Conservation (phyloP, 1,284 basidiomycete genomes). For the Naganishia liquefaciens region DNA sequence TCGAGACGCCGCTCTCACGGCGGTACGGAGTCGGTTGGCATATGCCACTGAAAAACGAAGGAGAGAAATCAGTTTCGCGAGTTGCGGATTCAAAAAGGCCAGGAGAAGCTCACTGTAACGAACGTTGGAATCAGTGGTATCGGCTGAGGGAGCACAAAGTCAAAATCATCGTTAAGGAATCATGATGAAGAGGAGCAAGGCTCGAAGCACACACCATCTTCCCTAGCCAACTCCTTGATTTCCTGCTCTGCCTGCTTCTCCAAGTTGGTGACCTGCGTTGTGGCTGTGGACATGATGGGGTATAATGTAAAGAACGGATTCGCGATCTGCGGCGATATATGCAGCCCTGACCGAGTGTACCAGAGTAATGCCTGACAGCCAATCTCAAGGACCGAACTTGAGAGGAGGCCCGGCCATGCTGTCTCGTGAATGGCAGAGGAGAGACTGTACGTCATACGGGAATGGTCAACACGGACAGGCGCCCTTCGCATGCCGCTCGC, state of each 20-base stretch:
- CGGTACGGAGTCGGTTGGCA: constrained; percentile 73
- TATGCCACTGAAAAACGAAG: constrained; percentile 67
- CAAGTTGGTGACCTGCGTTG: constrained; percentile 22
- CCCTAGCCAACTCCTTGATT: constrained; percentile 23
- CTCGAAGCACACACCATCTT: constrained; percentile 24
- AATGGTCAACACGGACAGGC: no score
- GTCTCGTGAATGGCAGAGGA: no score
- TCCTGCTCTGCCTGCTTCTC: constrained; percentile 33
- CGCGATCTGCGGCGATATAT: neutral
- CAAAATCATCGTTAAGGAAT: neutral
- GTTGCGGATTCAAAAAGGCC: neutral
- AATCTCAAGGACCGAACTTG: neutral
- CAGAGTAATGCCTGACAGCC: neutral
- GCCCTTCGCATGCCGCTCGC: no score
- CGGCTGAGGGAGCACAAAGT: constrained; percentile 35
- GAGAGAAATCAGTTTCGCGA: neutral
- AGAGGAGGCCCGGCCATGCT: no score
- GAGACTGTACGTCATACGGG: no score
- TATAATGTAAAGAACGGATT: neutral
- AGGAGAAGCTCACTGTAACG: constrained; percentile 47
- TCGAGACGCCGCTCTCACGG: constrained; percentile 69
- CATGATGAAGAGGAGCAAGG: neutral
- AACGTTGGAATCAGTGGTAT: constrained; percentile 52
- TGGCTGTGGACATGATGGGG: constrained; percentile 13
- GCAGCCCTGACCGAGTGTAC: neutral